phyloP scores from a whole-genome alignment of 331 rosid genomes.

The Acacia concinna region DNA sequence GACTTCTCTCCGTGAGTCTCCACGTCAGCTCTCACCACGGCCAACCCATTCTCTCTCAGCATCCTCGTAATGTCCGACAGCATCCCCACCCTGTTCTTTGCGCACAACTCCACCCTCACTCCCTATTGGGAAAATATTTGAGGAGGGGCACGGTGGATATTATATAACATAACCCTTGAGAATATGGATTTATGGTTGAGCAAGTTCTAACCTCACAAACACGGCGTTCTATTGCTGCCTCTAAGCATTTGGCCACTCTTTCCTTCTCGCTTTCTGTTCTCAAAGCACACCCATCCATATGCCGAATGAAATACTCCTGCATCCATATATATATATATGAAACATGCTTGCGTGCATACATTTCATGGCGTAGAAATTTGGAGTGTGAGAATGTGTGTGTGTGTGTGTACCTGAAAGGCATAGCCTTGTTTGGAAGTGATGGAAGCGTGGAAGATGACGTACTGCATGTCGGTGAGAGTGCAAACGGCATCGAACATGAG shows the following conservation, averaged over 20 bases:
- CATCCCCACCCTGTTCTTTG: slow-evolving; percentile 58
- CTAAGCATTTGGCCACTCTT: slow-evolving; percentile 64
- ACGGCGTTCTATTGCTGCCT: slow-evolving; percentile 69
- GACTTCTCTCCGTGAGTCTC: slow-evolving; percentile 71
- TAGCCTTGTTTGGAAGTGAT: slow-evolving; percentile 40
- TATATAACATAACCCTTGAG: too few species aligned
- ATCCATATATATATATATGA: neutral
- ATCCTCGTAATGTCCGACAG: slow-evolving; percentile 71
- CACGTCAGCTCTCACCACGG: slow-evolving; percentile 63
- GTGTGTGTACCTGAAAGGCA: slow-evolving; percentile 51
- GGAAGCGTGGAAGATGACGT: slow-evolving; percentile 71
- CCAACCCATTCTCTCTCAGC: slow-evolving; percentile 68
- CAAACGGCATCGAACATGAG: slow-evolving; percentile 82
- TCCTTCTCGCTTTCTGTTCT: slow-evolving; percentile 65
- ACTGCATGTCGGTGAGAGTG: slow-evolving; percentile 71
- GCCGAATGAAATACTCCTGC: slow-evolving; percentile 72
- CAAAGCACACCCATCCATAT: slow-evolving; percentile 55
- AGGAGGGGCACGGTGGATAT: too few species aligned
- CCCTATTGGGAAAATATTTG: too few species aligned
- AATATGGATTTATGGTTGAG: neutral
- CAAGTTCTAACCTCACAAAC: slow-evolving; percentile 53
- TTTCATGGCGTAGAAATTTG: neutral
- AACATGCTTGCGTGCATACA: neutral
- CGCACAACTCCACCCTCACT: slow-evolving; percentile 60
- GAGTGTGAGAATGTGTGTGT: neutral